A percentile compares a stretch with the other conserved stretches of the same genome.
Evolutionary conservation across 805 yeast species (phyloP).

Genomic region (Ogataea ganodermae): DNA sequence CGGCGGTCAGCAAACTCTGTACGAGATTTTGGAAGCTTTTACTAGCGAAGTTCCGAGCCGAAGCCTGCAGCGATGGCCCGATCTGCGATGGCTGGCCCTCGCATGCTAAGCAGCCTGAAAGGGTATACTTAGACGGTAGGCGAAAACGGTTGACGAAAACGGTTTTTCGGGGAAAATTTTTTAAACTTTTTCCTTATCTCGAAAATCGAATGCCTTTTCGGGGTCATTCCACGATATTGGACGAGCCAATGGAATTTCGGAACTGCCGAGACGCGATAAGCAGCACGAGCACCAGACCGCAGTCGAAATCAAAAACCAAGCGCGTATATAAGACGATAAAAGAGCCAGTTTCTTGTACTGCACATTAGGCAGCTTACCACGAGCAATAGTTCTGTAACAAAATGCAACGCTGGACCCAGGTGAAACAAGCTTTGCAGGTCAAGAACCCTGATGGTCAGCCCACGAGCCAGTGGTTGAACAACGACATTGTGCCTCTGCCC

Average conservation of each 20-base stretch:
- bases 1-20: background rate
- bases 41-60: background rate
- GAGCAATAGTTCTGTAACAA: background rate
- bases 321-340: background rate
- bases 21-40: background rate
- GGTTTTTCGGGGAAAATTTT: background rate
- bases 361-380: background rate
- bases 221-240: background rate
- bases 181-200: background rate
- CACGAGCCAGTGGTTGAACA: slow-evolving; percentile 26
- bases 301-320: too few relatives aligned
- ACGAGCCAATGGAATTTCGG: background rate
- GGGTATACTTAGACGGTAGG: too few relatives aligned
- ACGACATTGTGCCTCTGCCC: slow-evolving; percentile 48
- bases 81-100: background rate
- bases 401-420: slow-evolving; percentile 7
- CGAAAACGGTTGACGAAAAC: background rate
- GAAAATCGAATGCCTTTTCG: background rate
- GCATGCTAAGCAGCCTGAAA: background rate
- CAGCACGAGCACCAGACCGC: too few relatives aligned
- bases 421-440: slow-evolving; percentile 6
- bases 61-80: background rate
- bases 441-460: slow-evolving; percentile 9
- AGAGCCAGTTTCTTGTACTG: too few relatives aligned
- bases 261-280: background rate